phyloP scores from a whole-genome alignment of 148 eudicot species.

The Amaranthus palmeri region DNA sequence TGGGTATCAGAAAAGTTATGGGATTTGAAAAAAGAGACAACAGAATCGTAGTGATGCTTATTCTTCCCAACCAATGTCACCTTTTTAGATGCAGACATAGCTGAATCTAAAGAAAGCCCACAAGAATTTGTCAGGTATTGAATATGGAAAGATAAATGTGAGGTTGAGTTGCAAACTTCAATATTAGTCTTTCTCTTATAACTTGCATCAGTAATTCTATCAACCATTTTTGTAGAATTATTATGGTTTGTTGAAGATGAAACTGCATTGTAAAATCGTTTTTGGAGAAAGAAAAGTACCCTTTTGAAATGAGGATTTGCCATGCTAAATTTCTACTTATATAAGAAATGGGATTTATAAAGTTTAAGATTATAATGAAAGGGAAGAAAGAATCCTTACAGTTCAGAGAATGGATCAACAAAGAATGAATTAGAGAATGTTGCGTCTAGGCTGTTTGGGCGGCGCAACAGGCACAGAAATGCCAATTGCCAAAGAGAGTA shows the following conservation, averaged over 20 bases:
- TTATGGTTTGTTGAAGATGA: not conserved
- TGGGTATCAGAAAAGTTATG: slow-evolving; percentile 15
- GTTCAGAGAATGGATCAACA: too few species aligned
- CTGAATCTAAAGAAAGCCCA: slow-evolving; percentile 11
- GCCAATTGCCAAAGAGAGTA: too few species aligned
- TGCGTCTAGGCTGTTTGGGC: too few species aligned
- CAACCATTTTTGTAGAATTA: not conserved
- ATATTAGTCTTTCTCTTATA: not conserved
- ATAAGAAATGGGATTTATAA: too few species aligned
- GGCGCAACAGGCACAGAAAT: too few species aligned
- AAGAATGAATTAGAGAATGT: too few species aligned
- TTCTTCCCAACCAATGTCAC: slow-evolving; percentile 3
- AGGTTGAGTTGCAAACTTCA: not conserved
- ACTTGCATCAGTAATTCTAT: not conserved
- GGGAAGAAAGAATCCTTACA: too few species aligned
- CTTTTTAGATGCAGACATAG: slow-evolving; percentile 4
- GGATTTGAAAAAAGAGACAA: slow-evolving; percentile 14
- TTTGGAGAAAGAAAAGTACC: not conserved
- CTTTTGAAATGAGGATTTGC: not conserved
- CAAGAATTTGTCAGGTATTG: slow-evolving; percentile 11
- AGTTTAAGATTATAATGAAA: too few species aligned
- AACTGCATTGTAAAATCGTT: not conserved
- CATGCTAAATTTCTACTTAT: not conserved
- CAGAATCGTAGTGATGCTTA: slow-evolving; percentile 13
- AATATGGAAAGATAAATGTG: not conserved